Base-by-base conservation (phyloP, 805 yeast species). In the Wickerhamomyces bisporus region DNA sequence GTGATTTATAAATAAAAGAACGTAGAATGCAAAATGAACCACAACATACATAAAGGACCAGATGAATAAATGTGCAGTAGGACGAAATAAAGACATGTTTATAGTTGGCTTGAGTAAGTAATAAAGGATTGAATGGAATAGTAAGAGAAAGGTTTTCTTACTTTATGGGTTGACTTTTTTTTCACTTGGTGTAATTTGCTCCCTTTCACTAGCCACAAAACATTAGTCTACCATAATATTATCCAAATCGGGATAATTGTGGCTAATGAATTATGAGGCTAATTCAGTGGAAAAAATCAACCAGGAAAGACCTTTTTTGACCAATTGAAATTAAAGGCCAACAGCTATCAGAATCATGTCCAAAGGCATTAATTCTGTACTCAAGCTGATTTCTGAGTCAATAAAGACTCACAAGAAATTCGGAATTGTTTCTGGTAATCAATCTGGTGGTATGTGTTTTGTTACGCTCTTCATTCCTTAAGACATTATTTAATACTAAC, bases 371-470 rank as follows among this genome's bases (percentile, higher is more conserved):
- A 43, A 43, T 20, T 11, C 32, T 3, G 34, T 42, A 4, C 35
- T 48, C 13, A 32, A 27, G 20, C 11, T 19, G 3, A 9, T 39
- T 11, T 13, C 32, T 20, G 33, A 28, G 24, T 15, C 31, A 9
- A 8, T 24, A 4, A 21, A 20, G 18, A 4, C 34, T 7, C 10
- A 13, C 9, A 25, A 24, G 13, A 10, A 28, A 4, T 40, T 62
- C 26, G 45, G 50, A 23, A 52, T 81, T 17, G 89, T 81, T 0
- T 65, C 82, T 0, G 97, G 97, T 1, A 88, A 88, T 53, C 93
- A 87, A 52, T 76, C 93, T 5, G 89, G 93, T 0, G 83, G 64
- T 58, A 36, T 13, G 54, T 45, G 14, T 11, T 12, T 19, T 5
- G 5, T 16, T 16, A 3, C 28, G 4, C 17, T 3, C 7, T 12